Base-by-base conservation (phyloP, 306 rosid species). In the Nissolia schottii region DNA sequence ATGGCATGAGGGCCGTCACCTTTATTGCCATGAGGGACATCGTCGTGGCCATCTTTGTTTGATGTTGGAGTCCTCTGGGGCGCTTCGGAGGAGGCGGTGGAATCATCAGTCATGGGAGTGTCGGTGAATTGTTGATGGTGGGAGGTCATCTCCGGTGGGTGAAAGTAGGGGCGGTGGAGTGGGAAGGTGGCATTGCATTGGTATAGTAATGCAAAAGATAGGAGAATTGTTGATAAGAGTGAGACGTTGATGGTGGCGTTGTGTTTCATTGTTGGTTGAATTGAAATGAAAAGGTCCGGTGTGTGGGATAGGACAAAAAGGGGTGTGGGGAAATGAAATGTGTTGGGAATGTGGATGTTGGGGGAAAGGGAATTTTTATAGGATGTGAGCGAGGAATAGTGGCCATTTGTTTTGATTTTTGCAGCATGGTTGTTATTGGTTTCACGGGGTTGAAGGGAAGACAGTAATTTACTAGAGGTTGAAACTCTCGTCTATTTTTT, bases 321-420 rank as follows among this genome's bases (percentile, higher is more conserved):
- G 43, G 43, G 2, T 7, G 11, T 23, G 64, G 23, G 9, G 2
- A 19, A 7, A 53, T 64, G 56, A 10, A 13, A 3, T 45, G 4
- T 24, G 13, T 37, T 37, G 43, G 13, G 43, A 8, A 1, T 9
- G n/a, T 37, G 19, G 10, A 34, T 34, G 9, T 34, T 8, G 2
- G 2, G 6, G 22, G 19, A 22, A 45, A n/a, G 51, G 51, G 18
- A 8, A n/a, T 43, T 15, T 45, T n/a, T 45, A 45, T 69, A 77
- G 81, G 64, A 25, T 25, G 51, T 2, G 7, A 10, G 20, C n/a
- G 19, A 66, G 51, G 50, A 43, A 22, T 45, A 23, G 2, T 32
- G 23, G 23, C 79, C 74, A 12, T 67, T 48, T 24, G 27, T 58
- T 51, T 65, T 58, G 32, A n/a, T 1, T 70, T 64, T 70, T 70